These are phyloP conservation scores for Ramicandelaber brevisporus DNA, from an alignment of 192 early-diverging fungal species.

Conservation along the genomic window DNA sequence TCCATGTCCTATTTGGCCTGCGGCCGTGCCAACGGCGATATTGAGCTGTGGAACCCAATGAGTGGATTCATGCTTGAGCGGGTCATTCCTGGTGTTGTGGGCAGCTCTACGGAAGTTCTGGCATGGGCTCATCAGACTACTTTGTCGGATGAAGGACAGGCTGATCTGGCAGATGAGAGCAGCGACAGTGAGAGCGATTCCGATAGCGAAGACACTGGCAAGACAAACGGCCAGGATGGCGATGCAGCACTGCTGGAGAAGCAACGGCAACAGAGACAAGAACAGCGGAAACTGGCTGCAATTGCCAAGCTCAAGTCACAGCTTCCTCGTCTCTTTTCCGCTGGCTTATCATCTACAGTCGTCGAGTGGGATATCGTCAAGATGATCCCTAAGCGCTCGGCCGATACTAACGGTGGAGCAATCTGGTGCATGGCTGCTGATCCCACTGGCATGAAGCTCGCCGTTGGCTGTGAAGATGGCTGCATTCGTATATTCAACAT, in stretches of 20 bases:
- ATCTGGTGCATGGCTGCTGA: conserved; percentile 84
- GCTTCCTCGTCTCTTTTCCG: conserved; percentile 59
- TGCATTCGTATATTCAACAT: conserved; percentile 71
- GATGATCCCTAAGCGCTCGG: conserved; percentile 30
- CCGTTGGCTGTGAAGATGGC: conserved; percentile 85
- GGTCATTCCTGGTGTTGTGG: conserved; percentile 60
- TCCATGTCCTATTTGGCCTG: conserved; percentile 33
- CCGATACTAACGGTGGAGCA: conserved; percentile 69
- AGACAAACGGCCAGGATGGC: too few relatives aligned
- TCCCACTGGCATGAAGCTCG: conserved; percentile 43
- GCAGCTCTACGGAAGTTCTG: conserved; percentile 49
- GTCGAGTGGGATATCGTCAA: conserved; percentile 62
- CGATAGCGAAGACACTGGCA: too few relatives aligned
- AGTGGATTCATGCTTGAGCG: conserved; percentile 51
- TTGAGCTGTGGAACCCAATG: conserved; percentile 71
- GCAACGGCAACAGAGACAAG: too few relatives aligned
- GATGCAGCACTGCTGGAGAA: too few relatives aligned
- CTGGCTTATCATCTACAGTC: conserved; percentile 60
- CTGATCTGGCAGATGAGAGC: conserved; percentile 29
- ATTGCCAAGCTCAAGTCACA: conserved; percentile 17
- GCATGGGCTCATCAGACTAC: conserved; percentile 58
- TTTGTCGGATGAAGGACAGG: conserved; percentile 22
- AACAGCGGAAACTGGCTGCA: too few relatives aligned
- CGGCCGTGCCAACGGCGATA: conserved; percentile 74
- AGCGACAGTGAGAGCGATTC: too few relatives aligned